Evolutionary conservation across 2,329 filamentous ascomycete genomes (phyloP), one percentile per base, ranked within the genome.

Genomic region (Botrytis sinoallii): DNA sequence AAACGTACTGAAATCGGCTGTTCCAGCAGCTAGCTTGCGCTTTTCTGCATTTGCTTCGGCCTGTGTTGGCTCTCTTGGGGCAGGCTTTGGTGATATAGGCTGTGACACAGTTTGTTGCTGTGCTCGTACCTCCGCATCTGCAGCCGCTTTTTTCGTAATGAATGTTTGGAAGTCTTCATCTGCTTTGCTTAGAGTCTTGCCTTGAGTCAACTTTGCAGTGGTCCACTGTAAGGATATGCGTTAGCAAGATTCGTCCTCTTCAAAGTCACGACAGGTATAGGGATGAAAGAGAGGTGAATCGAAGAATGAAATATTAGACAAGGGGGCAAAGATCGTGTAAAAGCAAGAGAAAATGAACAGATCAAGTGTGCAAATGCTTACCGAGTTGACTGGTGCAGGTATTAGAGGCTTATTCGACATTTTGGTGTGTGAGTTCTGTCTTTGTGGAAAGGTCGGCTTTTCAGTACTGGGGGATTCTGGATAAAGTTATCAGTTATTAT

Each of bases 161-260:
- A 72, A 72, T 25, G 61, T 59, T n/a, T 72, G 70, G 25, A 72
- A 72, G 9, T 72, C 63, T 68, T 72, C 70, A 46, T 72, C 70
- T 48, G 70, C 48, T 63, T 72, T 72, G 70, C 70, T 46, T 44
- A 68, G 32, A 57, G 52, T 20, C 40, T 60, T 72, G 55, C 52
- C 70, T 38, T 40, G 46, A 29, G 61, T 55, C 29, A 72, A 44
- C 4, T 46, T 60, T 20, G 55, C 32, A n/a, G n/a, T 68, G 18
- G 40, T 72, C 70, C 70, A 72, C 70, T 72, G 63, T 35, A 18
- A 29, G 18, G 38, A 18, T 44, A 22, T 32, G 1, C 4, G 29
- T 72, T 38, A 72, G 70, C 38, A 72, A 38, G 12, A 20, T 40
- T 60, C 29, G 12, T n/a, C 25, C n/a, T 29, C 38, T 42, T 10